Conservation (phyloP, 768 basidiomycete genomes). For the Paxillus rubicundulus region DNA sequence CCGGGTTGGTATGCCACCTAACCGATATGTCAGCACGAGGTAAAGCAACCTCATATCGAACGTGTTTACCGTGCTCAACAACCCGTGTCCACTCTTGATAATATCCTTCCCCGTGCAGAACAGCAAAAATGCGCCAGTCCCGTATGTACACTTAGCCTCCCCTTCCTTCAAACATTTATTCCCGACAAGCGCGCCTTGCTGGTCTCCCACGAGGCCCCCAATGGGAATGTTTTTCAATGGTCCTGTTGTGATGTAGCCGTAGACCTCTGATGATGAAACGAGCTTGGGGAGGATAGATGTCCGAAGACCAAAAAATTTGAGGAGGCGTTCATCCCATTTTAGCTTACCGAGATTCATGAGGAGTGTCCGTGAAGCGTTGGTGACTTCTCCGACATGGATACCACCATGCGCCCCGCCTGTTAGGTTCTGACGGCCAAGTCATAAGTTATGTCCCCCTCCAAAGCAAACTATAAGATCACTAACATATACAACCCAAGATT, state of each 20-base stretch:
- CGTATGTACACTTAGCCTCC: conserved; percentile 97
- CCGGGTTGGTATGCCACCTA: conserved; percentile 92
- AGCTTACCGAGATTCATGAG: conserved; percentile 81
- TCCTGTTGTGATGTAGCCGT: conserved; percentile 72
- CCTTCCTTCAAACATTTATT: conserved; percentile 92
- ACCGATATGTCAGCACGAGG: conserved; percentile 3
- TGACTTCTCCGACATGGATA: conserved; percentile 86
- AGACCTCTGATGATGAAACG: conserved; percentile 90
- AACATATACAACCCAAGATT: conserved; percentile 95
- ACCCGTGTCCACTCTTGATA: conserved; percentile 80
- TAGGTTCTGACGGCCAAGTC: conserved; percentile 54
- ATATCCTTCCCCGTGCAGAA: conserved; percentile 92
- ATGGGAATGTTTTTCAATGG: conserved; percentile 75
- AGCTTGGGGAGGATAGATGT: conserved; percentile 78
- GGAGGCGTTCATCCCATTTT: conserved; percentile 77
- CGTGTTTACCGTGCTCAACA: conserved; percentile 76
- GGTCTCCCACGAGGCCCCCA: conserved; percentile 94
- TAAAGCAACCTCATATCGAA: not conserved
- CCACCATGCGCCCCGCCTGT: conserved; percentile 71
- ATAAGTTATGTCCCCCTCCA: not conserved
- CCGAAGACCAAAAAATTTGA: conserved; percentile 85
- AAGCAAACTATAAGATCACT: conserved; percentile 14
- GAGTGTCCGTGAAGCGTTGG: conserved; percentile 95
- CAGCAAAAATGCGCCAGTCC: conserved; percentile 93
- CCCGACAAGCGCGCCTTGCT: conserved; percentile 94